These are phyloP conservation scores for Ophiocordyceps robertsii DNA, from an alignment of 2,329 filamentous ascomycete species.

Conservation along the genomic window DNA sequence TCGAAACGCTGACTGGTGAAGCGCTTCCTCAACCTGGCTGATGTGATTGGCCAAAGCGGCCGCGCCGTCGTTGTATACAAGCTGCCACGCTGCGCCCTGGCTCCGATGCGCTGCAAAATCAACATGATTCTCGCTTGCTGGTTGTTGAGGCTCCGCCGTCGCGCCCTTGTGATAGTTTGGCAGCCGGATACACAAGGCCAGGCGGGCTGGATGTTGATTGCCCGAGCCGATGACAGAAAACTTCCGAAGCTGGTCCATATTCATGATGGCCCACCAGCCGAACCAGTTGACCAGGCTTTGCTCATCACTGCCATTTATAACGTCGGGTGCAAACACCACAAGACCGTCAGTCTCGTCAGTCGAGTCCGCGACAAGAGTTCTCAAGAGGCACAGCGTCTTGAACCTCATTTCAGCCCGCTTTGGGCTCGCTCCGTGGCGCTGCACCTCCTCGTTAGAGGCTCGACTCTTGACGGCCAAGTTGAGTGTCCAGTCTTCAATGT, in stretches of 20 bases:
- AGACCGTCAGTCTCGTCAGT: slow-evolving; percentile 10
- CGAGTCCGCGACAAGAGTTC: slow-evolving; percentile 6
- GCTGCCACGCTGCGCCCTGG: neutral
- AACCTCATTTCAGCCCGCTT: slow-evolving; percentile 6
- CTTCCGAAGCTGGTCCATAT: slow-evolving; percentile 35
- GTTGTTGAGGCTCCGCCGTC: slow-evolving; percentile 20
- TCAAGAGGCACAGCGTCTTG: slow-evolving; percentile 11
- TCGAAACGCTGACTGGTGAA: slow-evolving; percentile 1
- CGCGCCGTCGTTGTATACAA: slow-evolving; percentile 1
- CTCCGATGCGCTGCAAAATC: neutral
- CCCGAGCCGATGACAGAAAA: slow-evolving; percentile 42
- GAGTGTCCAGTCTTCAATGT: slow-evolving; percentile 15
- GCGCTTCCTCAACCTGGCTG: neutral
- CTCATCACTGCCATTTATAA: slow-evolving; percentile 44
- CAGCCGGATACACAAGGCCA: slow-evolving; percentile 10
- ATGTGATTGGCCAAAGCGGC: neutral
- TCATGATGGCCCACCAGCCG: slow-evolving; percentile 39
- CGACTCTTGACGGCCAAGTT: slow-evolving; percentile 8
- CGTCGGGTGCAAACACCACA: slow-evolving; percentile 30
- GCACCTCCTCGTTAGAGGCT: neutral
- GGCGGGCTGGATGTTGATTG: slow-evolving; percentile 5
- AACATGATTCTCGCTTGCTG: slow-evolving; percentile 9
- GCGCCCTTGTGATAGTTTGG: slow-evolving; percentile 20
- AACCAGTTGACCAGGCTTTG: slow-evolving; percentile 52
- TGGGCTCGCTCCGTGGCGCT: neutral